Evolutionary conservation across 106 monocot species (phyloP), one percentile per base, ranked within the genome.

Genomic region (Dioscorea zingiberensis): DNA sequence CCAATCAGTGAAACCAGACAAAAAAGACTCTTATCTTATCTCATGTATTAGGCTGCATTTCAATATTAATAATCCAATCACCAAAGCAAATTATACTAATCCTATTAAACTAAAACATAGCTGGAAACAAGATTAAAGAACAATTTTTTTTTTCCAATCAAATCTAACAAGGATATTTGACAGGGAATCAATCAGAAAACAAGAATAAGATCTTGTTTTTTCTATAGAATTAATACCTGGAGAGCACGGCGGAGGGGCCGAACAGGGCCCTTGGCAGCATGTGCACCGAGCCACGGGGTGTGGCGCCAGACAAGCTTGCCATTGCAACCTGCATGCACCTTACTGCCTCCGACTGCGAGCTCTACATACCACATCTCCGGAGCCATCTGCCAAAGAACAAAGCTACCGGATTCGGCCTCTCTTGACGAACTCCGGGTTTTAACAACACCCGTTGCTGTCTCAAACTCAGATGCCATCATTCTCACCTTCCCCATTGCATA

Each of bases 301-400:
- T 97, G 92, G 23, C 88, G 78, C 97, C 97, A 97, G 21, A 97
- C 92, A 19, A 97, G 78, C 83, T 78, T 81, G 47, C 97, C 97
- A 60, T 97, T 97, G 78, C 81, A 97, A 4, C 97, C 97, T 8
- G 97, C 97, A 64, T 77, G 92, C 47, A 97, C 88, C 71, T 97
- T 97, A 58, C 88, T 97, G 27, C 83, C 87, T 11, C 97, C 97
- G 27, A 97, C 88, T 7, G 88, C 92, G 18, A 97, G 81, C 79
- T 97, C 97, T 16, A 97, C 90, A 53, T 92, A 92, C 97, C 97
- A 97, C 97, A 92, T 97, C 59, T 84, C 92, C 7, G 97, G 97
- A 21, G 75, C 67, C 97, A 97, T 97, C 72, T 85, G 85, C 97
- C 97, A 97, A 18, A 97, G 91, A n/a, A 97, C 92, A 29, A 97